Evolutionary conservation across 2,329 filamentous ascomycete genomes (phyloP).

Genomic region (Podosphaera leucotricha): DNA sequence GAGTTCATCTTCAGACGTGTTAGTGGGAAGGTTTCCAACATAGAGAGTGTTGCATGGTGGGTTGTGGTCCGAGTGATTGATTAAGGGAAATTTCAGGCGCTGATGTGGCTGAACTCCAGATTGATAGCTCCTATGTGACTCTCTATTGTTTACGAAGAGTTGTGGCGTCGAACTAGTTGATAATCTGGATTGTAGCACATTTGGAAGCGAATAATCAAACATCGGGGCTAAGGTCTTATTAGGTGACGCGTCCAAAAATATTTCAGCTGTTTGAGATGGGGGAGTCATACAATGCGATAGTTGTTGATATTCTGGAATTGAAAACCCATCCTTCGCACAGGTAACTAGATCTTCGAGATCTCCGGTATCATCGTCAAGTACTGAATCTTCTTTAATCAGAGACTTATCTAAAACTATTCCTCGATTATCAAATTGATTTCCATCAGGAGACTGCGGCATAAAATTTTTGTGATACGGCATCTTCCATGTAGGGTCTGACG

Average conservation of each 20-base stretch:
- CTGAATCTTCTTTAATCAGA: conserved; percentile 45
- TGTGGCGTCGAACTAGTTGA: conserved; percentile 18
- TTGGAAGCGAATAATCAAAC: conserved; percentile 9
- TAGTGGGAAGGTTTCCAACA: conserved; percentile 83
- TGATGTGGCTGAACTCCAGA: conserved; percentile 32
- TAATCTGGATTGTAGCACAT: conserved; percentile 33
- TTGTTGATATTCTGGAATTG: conserved; percentile 30
- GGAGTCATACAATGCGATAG: conserved; percentile 51
- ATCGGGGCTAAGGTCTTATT: conserved; percentile 17
- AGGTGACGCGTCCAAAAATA: conserved; percentile 48
- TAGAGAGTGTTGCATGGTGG: conserved; percentile 96
- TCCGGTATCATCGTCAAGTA: conserved; percentile 46
- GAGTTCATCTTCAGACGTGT: conserved; percentile 85
- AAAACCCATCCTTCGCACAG: conserved; percentile 47
- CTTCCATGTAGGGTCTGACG: conserved; percentile 31
- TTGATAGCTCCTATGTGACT: conserved; percentile 24
- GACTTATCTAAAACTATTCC: conserved; percentile 41
- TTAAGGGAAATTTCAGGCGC: conserved; percentile 52
- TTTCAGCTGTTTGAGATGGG: conserved; percentile 38
- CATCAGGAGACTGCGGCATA: conserved; percentile 50
- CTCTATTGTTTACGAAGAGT: not conserved
- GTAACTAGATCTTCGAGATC: conserved; percentile 50
- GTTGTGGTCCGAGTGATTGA: conserved; percentile 88
- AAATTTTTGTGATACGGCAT: conserved; percentile 39
- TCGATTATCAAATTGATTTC: conserved; percentile 40